These are phyloP conservation scores for Ophiosphaerella narmari DNA, from an alignment of 2,329 filamentous ascomycete genomes.

Conservation along the genomic window DNA sequence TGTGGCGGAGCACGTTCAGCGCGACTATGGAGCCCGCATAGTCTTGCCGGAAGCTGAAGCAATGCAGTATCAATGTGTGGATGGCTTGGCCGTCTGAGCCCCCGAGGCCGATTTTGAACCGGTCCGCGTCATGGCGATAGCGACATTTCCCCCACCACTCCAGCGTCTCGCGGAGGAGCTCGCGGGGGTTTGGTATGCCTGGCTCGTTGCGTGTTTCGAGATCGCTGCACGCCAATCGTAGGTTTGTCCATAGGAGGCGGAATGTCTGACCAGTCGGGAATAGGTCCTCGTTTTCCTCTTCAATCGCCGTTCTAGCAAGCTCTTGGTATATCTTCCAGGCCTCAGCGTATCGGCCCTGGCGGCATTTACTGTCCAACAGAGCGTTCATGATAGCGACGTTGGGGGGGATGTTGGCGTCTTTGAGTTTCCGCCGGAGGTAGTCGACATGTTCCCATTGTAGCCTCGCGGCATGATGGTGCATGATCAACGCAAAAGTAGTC, in stretches of 20 bases:
- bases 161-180: slow-evolving; percentile 36
- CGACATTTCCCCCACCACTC: slow-evolving; percentile 34
- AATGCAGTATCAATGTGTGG: slow-evolving; percentile 36
- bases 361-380: slow-evolving; percentile 36
- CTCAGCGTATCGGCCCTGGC: slow-evolving; percentile 33
- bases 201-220: slow-evolving; percentile 18
- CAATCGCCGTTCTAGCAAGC: slow-evolving; percentile 23
- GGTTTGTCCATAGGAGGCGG: slow-evolving; percentile 38
- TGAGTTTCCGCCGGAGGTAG: slow-evolving; percentile 35
- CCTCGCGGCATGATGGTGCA: slow-evolving; percentile 34
- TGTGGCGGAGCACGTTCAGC: slow-evolving; percentile 34
- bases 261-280: slow-evolving; percentile 38
- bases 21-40: slow-evolving; percentile 41
- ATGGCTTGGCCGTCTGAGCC: slow-evolving; percentile 29
- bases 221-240: slow-evolving; percentile 36
- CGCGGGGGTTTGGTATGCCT: slow-evolving; percentile 35
- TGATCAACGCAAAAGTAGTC: slow-evolving; percentile 38
- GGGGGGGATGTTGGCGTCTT: slow-evolving; percentile 21
- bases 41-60: slow-evolving; percentile 41
- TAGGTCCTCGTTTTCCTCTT: slow-evolving; percentile 16
- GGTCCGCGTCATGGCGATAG: slow-evolving; percentile 29
- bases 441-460: slow-evolving; percentile 43
- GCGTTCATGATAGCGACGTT: slow-evolving; percentile 40
- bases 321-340: slow-evolving; percentile 36
- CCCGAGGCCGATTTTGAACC: slow-evolving; percentile 33